phyloP scores from a whole-genome alignment of 768 basidiomycete species.

The Boletus vinaceobasis region DNA sequence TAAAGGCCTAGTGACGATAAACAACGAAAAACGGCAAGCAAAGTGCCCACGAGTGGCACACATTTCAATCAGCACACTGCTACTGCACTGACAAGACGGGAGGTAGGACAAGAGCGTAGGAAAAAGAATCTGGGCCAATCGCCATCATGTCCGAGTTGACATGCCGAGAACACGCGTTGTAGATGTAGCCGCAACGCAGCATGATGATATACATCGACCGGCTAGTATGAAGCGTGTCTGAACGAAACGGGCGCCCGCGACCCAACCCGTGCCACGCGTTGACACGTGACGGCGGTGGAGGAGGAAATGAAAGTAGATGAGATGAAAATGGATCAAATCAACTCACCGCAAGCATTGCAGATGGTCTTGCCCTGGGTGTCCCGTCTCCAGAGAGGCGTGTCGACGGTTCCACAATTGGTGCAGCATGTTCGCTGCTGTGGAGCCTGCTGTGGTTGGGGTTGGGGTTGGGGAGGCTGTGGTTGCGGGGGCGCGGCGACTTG shows the following conservation, averaged over 20 bases:
- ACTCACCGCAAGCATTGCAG: conserved; percentile 90
- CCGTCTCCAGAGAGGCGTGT: conserved; percentile 83
- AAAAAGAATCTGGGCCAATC: conserved; percentile 34
- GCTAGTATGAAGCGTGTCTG: conserved; percentile 26
- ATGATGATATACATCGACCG: conserved; percentile 34
- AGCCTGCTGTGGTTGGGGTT: conserved; percentile 24
- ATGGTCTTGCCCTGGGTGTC: conserved; percentile 78
- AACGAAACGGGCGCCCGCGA: conserved; percentile 30
- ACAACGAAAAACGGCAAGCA: conserved; percentile 32
- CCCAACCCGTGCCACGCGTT: conserved; percentile 29
- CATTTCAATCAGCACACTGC: conserved; percentile 40
- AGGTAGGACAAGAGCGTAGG: conserved; percentile 31
- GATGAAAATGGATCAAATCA: conserved; percentile 28
- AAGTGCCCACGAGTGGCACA: conserved; percentile 36
- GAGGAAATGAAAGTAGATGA: conserved; percentile 34
- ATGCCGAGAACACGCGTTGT: conserved; percentile 34
- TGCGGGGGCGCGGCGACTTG: conserved; percentile 29
- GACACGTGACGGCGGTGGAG: conserved; percentile 40
- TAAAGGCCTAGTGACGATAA: conserved; percentile 63
- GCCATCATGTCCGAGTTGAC: conserved; percentile 31
- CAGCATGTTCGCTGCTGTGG: conserved; percentile 46
- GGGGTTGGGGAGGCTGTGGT: conserved; percentile 21
- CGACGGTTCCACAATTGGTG: conserved; percentile 71
- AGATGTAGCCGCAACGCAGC: conserved; percentile 31
- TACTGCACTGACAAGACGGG: conserved; percentile 34